phyloP scores from a whole-genome alignment of 306 rosid genomes.

The Rosa chinensis region DNA sequence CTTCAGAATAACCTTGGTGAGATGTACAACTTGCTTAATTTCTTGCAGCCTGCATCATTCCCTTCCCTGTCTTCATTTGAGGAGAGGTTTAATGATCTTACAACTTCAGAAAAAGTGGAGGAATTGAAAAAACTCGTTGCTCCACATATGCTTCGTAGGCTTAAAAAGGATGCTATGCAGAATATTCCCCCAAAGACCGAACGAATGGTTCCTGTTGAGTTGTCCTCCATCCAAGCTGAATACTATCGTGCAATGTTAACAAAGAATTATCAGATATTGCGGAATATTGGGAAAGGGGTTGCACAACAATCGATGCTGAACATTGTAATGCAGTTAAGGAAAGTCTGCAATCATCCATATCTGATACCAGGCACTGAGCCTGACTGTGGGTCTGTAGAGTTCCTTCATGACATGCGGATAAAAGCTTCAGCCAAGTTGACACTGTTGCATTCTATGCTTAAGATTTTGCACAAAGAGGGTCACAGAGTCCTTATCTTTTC shows the following conservation, averaged over 20 bases:
- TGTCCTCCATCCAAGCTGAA: constrained; percentile 98
- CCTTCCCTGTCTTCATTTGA: constrained; percentile 90
- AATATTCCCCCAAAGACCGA: constrained; percentile 99
- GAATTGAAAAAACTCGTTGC: constrained; percentile 98
- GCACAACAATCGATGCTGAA: constrained; percentile 95
- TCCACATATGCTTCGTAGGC: constrained; percentile 99
- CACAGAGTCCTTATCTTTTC: constrained; percentile 97
- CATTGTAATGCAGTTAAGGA: constrained; percentile 97
- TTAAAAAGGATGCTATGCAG: constrained; percentile 98
- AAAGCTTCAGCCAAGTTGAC: constrained; percentile 99
- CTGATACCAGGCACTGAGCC: constrained; percentile 99
- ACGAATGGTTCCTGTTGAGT: constrained; percentile 98
- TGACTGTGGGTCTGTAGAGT: constrained; percentile 87
- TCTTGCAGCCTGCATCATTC: constrained; percentile 97
- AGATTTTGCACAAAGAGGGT: constrained; percentile 72
- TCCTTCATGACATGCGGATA: constrained; percentile 99
- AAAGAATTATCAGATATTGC: constrained; percentile 88
- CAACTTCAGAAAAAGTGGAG: constrained; percentile 95
- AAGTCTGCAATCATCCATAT: constrained; percentile 99
- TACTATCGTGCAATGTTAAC: constrained; percentile 99
- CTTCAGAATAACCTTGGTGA: constrained; percentile 97
- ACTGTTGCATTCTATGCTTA: constrained; percentile 95
- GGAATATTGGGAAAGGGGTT: constrained; percentile 97
- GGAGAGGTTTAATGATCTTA: constrained; percentile 93
- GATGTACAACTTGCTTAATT: constrained; percentile 98